Conservation (phyloP, 371 early-diverging fungal genomes). For the Zancudomyces culisetae region DNA sequence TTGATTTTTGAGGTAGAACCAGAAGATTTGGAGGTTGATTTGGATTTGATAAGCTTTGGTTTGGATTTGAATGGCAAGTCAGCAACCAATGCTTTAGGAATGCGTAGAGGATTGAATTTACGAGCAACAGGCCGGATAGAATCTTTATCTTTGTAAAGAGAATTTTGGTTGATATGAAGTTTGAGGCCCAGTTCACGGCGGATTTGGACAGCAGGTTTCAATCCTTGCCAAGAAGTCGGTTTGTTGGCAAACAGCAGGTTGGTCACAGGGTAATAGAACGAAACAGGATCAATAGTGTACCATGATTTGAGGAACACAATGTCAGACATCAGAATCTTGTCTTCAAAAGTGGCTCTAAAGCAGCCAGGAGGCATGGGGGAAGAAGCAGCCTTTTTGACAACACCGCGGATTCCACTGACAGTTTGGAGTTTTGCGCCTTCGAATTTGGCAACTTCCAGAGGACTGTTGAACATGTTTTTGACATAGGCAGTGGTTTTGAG, state of each 20-base stretch:
- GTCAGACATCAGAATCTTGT: slow-evolving; percentile 89
- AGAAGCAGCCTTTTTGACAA: slow-evolving; percentile 79
- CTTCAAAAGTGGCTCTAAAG: slow-evolving; percentile 99
- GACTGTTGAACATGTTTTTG: slow-evolving; percentile 97
- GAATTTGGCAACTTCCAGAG: slow-evolving; percentile 96
- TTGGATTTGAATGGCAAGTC: slow-evolving; percentile 79
- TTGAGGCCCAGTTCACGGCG: slow-evolving; percentile 46
- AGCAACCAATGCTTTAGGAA: slow-evolving; percentile 64
- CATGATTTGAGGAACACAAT: slow-evolving; percentile 95
- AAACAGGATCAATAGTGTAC: slow-evolving; percentile 83
- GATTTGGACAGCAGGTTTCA: slow-evolving; percentile 78
- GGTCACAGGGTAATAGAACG: slow-evolving; percentile 89
- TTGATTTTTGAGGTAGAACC: no score
- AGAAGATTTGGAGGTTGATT: slow-evolving; percentile 30
- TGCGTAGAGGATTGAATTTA: slow-evolving; percentile 63
- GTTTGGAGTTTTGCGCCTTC: slow-evolving; percentile 92
- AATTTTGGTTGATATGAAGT: slow-evolving; percentile 42
- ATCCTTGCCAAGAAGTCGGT: slow-evolving; percentile 36
- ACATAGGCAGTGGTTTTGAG: slow-evolving; percentile 97
- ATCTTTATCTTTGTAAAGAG: slow-evolving; percentile 70
- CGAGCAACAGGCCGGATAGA: slow-evolving; percentile 65
- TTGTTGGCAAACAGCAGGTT: slow-evolving; percentile 53
- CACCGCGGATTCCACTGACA: slow-evolving; percentile 95
- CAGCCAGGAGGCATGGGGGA: slow-evolving; percentile 85
- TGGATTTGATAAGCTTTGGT: slow-evolving; percentile 40